A percentile compares a stretch with the other conserved stretches of the same genome.
phyloP scores from a whole-genome alignment of 345 rosid genomes.

The Erucastrum elatum region DNA sequence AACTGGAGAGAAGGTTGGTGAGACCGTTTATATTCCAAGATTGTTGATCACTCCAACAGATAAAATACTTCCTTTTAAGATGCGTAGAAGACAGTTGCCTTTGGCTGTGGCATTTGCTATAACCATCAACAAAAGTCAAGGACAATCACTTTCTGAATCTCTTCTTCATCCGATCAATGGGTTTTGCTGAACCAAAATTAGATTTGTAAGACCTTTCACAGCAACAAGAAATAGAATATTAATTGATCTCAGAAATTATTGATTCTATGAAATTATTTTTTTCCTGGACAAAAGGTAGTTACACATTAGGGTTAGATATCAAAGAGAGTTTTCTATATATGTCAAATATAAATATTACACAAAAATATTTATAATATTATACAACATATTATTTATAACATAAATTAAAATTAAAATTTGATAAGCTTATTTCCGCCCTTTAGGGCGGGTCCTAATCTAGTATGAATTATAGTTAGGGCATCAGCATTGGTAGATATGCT shows the following conservation, averaged over 20 bases:
- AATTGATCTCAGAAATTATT: background rate
- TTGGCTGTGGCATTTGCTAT: background rate
- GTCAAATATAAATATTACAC: too few species aligned
- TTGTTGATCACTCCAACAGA: background rate
- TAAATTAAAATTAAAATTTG: too few species aligned
- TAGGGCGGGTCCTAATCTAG: too few species aligned
- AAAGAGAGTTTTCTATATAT: too few species aligned
- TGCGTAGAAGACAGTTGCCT: background rate
- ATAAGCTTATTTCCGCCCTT: too few species aligned
- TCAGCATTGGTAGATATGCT: too few species aligned
- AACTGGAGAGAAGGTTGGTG: background rate
- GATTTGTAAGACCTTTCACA: background rate
- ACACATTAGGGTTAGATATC: background rate
- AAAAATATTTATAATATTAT: too few species aligned
- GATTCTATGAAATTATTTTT: background rate
- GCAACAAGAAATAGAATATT: background rate
- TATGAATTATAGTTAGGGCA: too few species aligned
- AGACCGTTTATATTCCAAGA: background rate
- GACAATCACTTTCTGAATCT: background rate
- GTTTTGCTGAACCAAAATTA: background rate
- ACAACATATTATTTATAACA: too few species aligned
- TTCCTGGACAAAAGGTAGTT: background rate
- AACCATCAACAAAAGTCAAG: background rate
- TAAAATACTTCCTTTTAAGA: background rate
- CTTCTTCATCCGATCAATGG: background rate